These are phyloP conservation scores for Daldinia concentrica DNA, from an alignment of 495 filamentous ascomycete species.

Conservation along the genomic window DNA sequence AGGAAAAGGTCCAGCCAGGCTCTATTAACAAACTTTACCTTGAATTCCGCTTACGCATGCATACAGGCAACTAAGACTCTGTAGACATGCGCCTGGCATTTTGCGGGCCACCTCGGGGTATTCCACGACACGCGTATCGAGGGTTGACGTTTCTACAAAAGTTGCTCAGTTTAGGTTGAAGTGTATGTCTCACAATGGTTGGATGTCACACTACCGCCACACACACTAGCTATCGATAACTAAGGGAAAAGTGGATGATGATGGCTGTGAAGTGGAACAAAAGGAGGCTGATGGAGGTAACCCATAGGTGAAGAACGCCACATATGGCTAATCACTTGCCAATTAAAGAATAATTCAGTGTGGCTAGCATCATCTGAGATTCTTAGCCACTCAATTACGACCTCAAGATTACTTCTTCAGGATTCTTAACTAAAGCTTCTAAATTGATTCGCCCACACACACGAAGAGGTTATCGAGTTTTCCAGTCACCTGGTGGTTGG, in stretches of 20 bases:
- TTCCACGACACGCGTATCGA: constrained; percentile 40
- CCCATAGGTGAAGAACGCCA: constrained; percentile 17
- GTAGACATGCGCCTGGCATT: constrained; percentile 13
- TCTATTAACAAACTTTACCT: constrained; percentile 26
- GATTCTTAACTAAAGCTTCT: neutral
- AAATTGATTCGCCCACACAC: neutral
- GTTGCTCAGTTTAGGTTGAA: constrained; percentile 27
- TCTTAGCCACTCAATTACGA: constrained; percentile 31
- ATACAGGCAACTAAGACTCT: constrained; percentile 12
- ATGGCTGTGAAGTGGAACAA: constrained; percentile 23
- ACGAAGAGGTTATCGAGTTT: constrained; percentile 5
- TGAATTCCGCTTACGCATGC: constrained; percentile 33
- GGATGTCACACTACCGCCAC: constrained; percentile 25
- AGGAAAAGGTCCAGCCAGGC: constrained; percentile 16
- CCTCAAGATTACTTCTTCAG: neutral
- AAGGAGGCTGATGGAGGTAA: constrained; percentile 32
- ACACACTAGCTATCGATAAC: constrained; percentile 31
- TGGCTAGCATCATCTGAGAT: constrained; percentile 25
- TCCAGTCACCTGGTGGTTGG: constrained; percentile 17
- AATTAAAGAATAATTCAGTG: constrained; percentile 6
- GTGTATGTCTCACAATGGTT: constrained; percentile 29
- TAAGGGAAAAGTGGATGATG: constrained; percentile 1
- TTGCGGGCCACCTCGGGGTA: constrained; percentile 41
- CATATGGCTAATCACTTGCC: neutral
- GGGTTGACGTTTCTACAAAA: constrained; percentile 27